Conservation (phyloP, 2,329 filamentous ascomycete species). For the Elsinoe australis region DNA sequence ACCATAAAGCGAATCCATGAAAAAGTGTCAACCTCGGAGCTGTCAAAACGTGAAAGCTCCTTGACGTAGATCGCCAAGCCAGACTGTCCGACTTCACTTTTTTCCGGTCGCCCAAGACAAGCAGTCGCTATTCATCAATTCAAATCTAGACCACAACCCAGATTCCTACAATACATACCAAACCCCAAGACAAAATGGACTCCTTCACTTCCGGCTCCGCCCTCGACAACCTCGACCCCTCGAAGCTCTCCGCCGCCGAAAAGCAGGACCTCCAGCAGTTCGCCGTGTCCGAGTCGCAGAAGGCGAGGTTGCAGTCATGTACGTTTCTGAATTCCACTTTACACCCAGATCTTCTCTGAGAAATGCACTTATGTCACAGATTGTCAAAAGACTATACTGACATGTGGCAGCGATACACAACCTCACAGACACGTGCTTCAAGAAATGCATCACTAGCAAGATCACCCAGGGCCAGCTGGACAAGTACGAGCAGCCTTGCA, state of each 20-base stretch:
- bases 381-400: constrained; percentile 18
- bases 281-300: constrained; percentile 75
- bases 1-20: too few species aligned
- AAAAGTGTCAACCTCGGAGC: too few species aligned
- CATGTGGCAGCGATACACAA: constrained; percentile 48
- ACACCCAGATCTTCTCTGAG: too few species aligned
- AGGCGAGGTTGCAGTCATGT: constrained; percentile 58
- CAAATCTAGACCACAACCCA: background rate
- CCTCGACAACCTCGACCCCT: constrained; percentile 52
- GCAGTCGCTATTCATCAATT: background rate
- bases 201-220: constrained; percentile 35
- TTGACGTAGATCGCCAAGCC: constrained; percentile 9
- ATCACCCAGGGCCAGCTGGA: constrained; percentile 69
- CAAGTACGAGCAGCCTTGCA: constrained; percentile 68
- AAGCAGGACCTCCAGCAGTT: constrained; percentile 84
- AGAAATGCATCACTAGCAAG: constrained; percentile 74
- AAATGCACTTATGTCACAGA: too few species aligned
- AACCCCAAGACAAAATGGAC: constrained; percentile 24
- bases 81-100: background rate
- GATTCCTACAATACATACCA: background rate
- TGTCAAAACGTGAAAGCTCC: too few species aligned
- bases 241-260: constrained; percentile 70
- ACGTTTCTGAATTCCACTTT: constrained; percentile 32
- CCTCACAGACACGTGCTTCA: constrained; percentile 78
- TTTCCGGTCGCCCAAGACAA: background rate